Conservation (phyloP, 2,329 filamentous ascomycete species). For the Diplodia intermedia region DNA sequence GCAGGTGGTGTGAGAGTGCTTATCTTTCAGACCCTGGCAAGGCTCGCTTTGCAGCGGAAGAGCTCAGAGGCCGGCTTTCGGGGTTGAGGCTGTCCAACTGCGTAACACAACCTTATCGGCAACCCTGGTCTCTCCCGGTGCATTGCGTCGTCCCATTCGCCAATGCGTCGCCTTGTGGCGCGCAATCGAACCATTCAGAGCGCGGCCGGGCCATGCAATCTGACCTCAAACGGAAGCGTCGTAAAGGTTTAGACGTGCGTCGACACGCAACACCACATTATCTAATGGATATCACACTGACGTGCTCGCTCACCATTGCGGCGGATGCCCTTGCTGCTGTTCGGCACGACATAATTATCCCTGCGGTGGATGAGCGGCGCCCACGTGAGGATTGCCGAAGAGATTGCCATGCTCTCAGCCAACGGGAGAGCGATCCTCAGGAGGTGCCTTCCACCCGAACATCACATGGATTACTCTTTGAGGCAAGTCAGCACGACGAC, state of each 20-base stretch:
- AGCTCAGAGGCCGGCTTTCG: background rate
- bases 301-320: background rate
- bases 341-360: background rate
- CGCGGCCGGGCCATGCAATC: background rate
- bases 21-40: background rate
- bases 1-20: background rate
- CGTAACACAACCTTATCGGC: conserved; percentile 23
- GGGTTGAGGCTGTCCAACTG: conserved; percentile 14
- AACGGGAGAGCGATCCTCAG: background rate
- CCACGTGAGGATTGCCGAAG: background rate
- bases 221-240: conserved; percentile 12
- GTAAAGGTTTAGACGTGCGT: conserved; percentile 1
- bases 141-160: background rate
- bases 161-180: conserved; percentile 2
- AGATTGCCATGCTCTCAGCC: background rate
- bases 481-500: background rate
- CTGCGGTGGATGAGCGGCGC: background rate
- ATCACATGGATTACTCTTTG: conserved; percentile 5
- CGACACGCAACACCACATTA: conserved; percentile 14
- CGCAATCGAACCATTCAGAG: conserved; percentile 8
- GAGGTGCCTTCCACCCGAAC: background rate
- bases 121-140: background rate
- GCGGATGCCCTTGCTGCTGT: background rate
- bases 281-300: conserved; percentile 6
- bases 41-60: conserved; percentile 11